Percentiles rank a stretch among this genome's conserved stretches.
Evolutionary conservation across 306 rosid genomes (phyloP).

Genomic region (Inga oerstediana): DNA sequence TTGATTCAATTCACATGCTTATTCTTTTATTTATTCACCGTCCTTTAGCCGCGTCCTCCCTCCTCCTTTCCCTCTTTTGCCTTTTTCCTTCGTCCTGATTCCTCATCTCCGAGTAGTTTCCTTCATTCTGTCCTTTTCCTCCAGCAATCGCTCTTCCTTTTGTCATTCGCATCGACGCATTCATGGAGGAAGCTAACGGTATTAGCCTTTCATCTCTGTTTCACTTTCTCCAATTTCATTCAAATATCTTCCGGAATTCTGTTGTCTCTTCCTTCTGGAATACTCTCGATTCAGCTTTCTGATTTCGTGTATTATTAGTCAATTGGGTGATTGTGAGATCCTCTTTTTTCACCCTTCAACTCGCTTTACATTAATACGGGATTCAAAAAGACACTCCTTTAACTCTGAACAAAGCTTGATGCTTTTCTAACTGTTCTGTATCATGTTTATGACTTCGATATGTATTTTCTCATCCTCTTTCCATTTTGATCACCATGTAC

Average conservation of each 20-base stretch:
- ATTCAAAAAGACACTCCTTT: not conserved
- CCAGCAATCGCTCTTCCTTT: not conserved
- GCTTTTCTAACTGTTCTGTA: not conserved
- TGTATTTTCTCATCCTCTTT: not conserved
- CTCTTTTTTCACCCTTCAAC: not conserved
- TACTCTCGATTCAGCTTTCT: not conserved
- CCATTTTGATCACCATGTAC: not conserved
- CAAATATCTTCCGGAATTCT: not conserved
- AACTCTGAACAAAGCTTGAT: not conserved
- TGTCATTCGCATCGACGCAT: constrained; percentile 11
- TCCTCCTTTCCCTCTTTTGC: constrained; percentile 2
- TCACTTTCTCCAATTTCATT: not conserved
- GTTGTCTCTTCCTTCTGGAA: constrained; percentile 8
- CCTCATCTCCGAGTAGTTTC: not conserved
- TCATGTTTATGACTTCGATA: not conserved
- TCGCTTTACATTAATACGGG: not conserved
- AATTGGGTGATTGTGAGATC: not conserved
- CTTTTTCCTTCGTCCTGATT: constrained; percentile 10
- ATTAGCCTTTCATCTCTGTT: not conserved
- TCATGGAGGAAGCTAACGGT: constrained; percentile 50
- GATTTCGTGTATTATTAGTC: not conserved
- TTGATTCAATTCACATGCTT: not conserved
- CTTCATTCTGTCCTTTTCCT: not conserved
- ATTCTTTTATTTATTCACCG: not conserved
- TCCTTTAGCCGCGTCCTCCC: constrained; percentile 18